Evolutionary conservation across 805 yeast species (phyloP).

Genomic region (Candida sanyiensis): DNA sequence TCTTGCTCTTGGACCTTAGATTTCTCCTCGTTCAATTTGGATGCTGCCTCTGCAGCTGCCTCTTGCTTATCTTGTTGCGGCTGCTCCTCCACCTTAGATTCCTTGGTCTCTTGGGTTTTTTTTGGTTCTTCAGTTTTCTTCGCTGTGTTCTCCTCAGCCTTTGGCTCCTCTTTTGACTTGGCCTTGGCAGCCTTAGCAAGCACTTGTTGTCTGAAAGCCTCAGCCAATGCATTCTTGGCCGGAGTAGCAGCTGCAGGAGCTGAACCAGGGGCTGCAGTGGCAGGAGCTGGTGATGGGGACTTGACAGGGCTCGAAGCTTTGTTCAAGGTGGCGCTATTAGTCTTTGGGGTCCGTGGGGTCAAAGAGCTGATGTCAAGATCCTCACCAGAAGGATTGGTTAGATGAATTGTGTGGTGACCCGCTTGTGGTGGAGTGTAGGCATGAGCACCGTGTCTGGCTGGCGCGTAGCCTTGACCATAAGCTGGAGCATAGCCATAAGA

Average conservation of each 20-base stretch:
- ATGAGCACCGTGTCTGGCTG: slow-evolving; percentile 1
- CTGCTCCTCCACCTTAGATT: neutral
- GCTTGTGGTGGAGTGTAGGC: slow-evolving; percentile 6
- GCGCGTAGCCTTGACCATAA: slow-evolving; percentile 6
- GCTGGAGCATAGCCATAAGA: slow-evolving; percentile 10
- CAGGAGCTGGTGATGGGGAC: slow-evolving; percentile 15
- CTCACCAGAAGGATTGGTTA: slow-evolving; percentile 25
- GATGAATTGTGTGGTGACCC: slow-evolving; percentile 14
- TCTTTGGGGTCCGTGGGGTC: slow-evolving; percentile 19
- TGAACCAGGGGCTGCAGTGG: slow-evolving; percentile 13
- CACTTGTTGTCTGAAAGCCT: slow-evolving; percentile 15
- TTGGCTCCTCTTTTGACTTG: slow-evolving; percentile 14
- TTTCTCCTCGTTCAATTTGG: slow-evolving; percentile 17
- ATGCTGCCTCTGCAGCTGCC: neutral
- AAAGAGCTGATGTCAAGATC: slow-evolving; percentile 20
- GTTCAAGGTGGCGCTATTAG: slow-evolving; percentile 13
- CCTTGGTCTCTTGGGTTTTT: slow-evolving; percentile 13
- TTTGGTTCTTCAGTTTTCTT: slow-evolving; percentile 17
- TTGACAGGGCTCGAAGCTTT: slow-evolving; percentile 15
- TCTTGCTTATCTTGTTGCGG: neutral
- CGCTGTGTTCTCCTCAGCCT: no score
- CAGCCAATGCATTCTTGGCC: slow-evolving; percentile 5
- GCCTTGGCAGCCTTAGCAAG: slow-evolving; percentile 21
- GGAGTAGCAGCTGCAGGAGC: slow-evolving; percentile 14
- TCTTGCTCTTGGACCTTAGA: slow-evolving; percentile 10